A percentile compares a stretch with the other conserved stretches of the same genome.
Evolutionary conservation across 78 protist genomes (phyloP).

Genomic region (Protostelium mycophagum): DNA sequence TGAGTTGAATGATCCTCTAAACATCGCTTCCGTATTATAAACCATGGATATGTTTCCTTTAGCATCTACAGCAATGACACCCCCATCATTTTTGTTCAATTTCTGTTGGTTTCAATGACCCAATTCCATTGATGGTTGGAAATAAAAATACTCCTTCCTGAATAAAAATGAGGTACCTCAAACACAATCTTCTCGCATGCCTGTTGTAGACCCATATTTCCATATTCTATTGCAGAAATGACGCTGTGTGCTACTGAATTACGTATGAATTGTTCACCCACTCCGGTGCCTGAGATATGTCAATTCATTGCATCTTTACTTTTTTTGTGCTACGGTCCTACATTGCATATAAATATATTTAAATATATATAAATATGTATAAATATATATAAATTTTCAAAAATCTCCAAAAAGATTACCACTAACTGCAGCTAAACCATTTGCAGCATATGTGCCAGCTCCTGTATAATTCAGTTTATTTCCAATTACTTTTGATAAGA

Average conservation of each 20-base stretch:
- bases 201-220: slow-evolving; percentile 14
- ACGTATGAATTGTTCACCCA: slow-evolving; percentile 56
- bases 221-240: slow-evolving; percentile 50
- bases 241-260: slow-evolving; percentile 24
- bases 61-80: slow-evolving; percentile 49
- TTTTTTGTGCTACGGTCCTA: too few species aligned
- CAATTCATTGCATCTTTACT: too few species aligned
- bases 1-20: slow-evolving; percentile 15
- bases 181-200: slow-evolving; percentile 31
- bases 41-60: slow-evolving; percentile 53
- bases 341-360: too few species aligned
- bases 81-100: slow-evolving; percentile 42
- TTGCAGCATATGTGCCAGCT: slow-evolving; percentile 56
- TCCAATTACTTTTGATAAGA: neutral
- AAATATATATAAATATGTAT: too few species aligned
- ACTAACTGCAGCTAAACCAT: slow-evolving; percentile 37
- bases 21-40: slow-evolving; percentile 62
- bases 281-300: too few species aligned
- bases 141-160: too few species aligned
- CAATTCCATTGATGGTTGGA: neutral
- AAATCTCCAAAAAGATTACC: too few species aligned
- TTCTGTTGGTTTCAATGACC: neutral
- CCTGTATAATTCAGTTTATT: neutral
- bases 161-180: neutral
- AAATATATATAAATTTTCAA: too few species aligned